Evolutionary conservation across 2,329 filamentous ascomycete species (phyloP).

Genomic region (Alternaria consortialis): DNA sequence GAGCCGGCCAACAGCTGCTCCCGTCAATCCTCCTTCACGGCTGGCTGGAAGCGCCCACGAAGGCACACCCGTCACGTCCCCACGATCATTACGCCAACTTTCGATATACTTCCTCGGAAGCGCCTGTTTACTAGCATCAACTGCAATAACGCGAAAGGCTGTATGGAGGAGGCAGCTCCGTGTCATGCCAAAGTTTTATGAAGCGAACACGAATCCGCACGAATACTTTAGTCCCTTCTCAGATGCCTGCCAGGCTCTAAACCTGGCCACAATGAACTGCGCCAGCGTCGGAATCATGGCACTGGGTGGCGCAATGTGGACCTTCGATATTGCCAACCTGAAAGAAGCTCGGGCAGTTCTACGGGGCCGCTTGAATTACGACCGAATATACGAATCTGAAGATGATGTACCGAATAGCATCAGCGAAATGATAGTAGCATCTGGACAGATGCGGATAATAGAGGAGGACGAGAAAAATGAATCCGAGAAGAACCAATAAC

Average conservation of each 20-base stretch:
- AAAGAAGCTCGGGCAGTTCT: slow-evolving; percentile 68
- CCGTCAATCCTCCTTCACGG: slow-evolving; percentile 26
- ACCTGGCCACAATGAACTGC: slow-evolving; percentile 87
- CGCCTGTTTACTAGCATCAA: slow-evolving; percentile 76
- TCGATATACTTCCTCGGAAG: slow-evolving; percentile 78
- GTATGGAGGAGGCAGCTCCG: slow-evolving; percentile 69
- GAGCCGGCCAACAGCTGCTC: slow-evolving; percentile 31
- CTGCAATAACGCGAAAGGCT: slow-evolving; percentile 70
- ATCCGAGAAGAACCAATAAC: slow-evolving; percentile 26
- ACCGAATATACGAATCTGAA: slow-evolving; percentile 58
- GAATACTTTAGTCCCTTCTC: slow-evolving; percentile 68
- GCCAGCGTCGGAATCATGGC: slow-evolving; percentile 77
- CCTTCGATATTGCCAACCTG: slow-evolving; percentile 71
- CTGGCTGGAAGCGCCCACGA: slow-evolving; percentile 33
- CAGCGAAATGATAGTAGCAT: slow-evolving; percentile 48
- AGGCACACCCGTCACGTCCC: slow-evolving; percentile 52
- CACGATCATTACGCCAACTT: slow-evolving; percentile 68
- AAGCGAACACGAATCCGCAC: slow-evolving; percentile 62
- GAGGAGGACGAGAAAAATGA: slow-evolving; percentile 25
- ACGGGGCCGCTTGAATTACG: slow-evolving; percentile 64
- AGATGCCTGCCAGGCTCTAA: slow-evolving; percentile 84
- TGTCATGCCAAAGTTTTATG: slow-evolving; percentile 75
- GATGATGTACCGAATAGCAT: slow-evolving; percentile 37
- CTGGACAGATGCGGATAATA: slow-evolving; percentile 54
- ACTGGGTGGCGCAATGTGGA: slow-evolving; percentile 77